These are phyloP conservation scores for Solanum verrucosum DNA, from an alignment of 257 asterid species.

Conservation along the genomic window DNA sequence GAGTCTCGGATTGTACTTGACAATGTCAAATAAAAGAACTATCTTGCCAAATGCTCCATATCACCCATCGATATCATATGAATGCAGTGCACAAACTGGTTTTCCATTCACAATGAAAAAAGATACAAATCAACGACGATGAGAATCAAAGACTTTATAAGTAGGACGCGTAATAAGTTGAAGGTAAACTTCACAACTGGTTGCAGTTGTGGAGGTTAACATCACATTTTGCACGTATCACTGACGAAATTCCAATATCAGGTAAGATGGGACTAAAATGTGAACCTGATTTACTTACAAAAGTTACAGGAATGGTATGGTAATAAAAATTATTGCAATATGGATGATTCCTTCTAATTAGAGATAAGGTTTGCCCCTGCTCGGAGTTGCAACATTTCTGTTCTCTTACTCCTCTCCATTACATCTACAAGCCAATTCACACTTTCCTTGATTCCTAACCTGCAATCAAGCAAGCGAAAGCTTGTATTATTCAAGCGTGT, in stretches of 20 bases:
- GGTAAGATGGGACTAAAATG: slow-evolving; percentile 7
- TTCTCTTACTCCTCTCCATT: slow-evolving; percentile 84
- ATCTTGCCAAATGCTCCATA: not conserved
- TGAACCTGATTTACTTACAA: slow-evolving; percentile 11
- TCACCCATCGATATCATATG: not conserved
- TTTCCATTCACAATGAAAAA: not conserved
- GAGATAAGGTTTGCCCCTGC: slow-evolving; percentile 27
- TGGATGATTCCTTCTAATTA: not conserved
- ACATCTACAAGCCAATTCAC: slow-evolving; percentile 74
- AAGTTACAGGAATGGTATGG: slow-evolving; percentile 4
- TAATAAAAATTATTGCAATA: not conserved
- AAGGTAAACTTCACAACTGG: not conserved
- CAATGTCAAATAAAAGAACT: not conserved
- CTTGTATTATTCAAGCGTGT: not conserved
- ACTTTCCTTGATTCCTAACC: slow-evolving; percentile 70
- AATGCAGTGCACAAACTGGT: not conserved
- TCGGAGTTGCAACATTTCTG: slow-evolving; percentile 55
- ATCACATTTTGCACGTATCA: not conserved
- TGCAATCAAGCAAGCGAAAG: slow-evolving; percentile 12
- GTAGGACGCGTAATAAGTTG: not conserved
- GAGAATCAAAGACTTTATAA: not conserved
- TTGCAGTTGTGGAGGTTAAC: not conserved
- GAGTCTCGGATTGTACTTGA: not conserved
- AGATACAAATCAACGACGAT: not conserved
- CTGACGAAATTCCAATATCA: not conserved